A percentile compares a stretch with the other conserved stretches of the same genome.
phyloP scores from a whole-genome alignment of 2,329 filamentous ascomycete genomes.

The Talaromyces marneffei region DNA sequence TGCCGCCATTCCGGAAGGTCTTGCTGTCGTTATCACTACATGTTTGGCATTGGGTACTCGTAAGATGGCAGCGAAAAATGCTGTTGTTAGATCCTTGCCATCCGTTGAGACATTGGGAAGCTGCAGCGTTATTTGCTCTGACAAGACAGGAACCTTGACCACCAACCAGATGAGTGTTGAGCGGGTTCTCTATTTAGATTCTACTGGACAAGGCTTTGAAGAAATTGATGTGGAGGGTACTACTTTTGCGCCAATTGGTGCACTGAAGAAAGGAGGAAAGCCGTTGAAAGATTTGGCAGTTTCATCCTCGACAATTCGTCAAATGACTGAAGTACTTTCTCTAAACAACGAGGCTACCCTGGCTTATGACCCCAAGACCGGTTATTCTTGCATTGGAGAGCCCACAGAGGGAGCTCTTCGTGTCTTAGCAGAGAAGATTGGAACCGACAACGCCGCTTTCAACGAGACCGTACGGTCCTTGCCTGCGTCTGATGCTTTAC shows the following conservation, averaged over 20 bases:
- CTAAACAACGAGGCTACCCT: constrained; percentile 87
- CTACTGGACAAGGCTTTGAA: constrained; percentile 66
- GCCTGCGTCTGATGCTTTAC: constrained; percentile 57
- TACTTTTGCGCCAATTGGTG: constrained; percentile 79
- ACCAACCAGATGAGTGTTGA: constrained; percentile 99
- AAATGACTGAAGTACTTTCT: constrained; percentile 64
- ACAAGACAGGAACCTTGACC: constrained; percentile 96
- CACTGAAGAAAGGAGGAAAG: constrained; percentile 64
- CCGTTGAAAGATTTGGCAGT: constrained; percentile 61
- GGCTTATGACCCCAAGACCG: constrained; percentile 70
- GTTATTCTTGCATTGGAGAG: constrained; percentile 81
- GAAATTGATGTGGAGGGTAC: constrained; percentile 89
- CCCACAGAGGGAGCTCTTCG: constrained; percentile 91
- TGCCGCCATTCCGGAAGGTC: constrained; percentile 92
- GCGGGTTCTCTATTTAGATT: constrained; percentile 78
- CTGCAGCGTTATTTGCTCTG: constrained; percentile 98
- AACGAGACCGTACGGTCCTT: constrained; percentile 49
- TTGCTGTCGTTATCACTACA: constrained; percentile 98
- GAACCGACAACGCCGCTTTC: constrained; percentile 62
- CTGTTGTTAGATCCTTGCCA: constrained; percentile 89
- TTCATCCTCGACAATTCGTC: constrained; percentile 68
- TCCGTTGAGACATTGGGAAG: constrained; percentile 97
- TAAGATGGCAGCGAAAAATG: constrained; percentile 98
- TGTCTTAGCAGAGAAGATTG: constrained; percentile 89
- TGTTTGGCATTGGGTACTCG: constrained; percentile 92